Base-by-base conservation (phyloP, 345 rosid genomes). In the Pistacia integerrima region DNA sequence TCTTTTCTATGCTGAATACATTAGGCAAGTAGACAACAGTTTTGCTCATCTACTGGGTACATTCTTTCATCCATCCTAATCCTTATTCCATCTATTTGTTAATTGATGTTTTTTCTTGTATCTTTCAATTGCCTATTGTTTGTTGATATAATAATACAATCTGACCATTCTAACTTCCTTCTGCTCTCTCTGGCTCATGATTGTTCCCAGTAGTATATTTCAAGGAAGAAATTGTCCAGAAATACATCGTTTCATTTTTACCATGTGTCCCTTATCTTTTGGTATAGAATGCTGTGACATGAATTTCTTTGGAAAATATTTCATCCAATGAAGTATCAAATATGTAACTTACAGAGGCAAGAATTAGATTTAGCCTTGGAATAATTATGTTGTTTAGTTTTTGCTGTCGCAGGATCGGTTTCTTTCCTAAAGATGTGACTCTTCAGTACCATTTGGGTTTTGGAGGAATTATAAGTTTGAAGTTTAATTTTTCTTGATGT, bases 121-220 rank as follows among this genome's bases (percentile, higher is more conserved):
- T 67, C 64, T 54, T 72, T 72, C 69, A 72, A 64, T 64, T 79
- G 78, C 75, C 41, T 76, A 68, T 72, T 63, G 51, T 22, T 36
- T 73, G 46, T 78, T 70, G 54, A 65, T 70, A 72, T 72, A 56
- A 59, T 44, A 36, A 48, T 75, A 52, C 20, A 11, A 60, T 49
- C 72, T 33, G 69, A 35, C 76, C 46, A 64, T 76, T 67, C 58
- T 81, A 72, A 66, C 52, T 51, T 17, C 59, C 35, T 25, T 46
- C 59, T 62, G 25, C 57, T 48, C 36, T 30, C 48, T 59, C 7
- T 46, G 48, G 61, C 68, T 28, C 16, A 52, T 8, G 54, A 10
- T 7, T 25, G 38, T 74, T 63, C 14, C 48, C n/a, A 49, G 57
- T 5, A 66, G 14, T 33, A 35, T 75, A 64, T 49, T 64, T 71